Evolutionary conservation across 83 land plant genomes (phyloP).

Genomic region (Picea abies): DNA sequence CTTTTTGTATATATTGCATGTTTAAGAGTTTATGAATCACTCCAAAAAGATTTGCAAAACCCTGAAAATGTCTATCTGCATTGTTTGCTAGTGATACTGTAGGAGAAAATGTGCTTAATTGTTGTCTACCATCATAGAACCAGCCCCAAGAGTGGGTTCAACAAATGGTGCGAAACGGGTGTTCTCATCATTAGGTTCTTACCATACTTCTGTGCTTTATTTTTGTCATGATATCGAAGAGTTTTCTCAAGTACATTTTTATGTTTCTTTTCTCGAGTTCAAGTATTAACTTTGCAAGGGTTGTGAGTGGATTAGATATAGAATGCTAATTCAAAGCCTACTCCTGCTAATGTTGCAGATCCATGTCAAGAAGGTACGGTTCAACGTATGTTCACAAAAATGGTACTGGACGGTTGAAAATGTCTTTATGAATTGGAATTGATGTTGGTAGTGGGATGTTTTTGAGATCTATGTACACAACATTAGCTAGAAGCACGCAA

Average conservation of each 20-base stretch:
- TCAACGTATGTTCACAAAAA: too few relatives aligned
- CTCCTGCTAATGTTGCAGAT: too few relatives aligned
- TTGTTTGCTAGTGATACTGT: conserved; percentile 22
- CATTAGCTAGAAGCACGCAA: too few relatives aligned
- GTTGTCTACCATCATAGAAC: conserved; percentile 31
- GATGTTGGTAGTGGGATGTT: too few relatives aligned
- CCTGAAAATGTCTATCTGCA: neutral
- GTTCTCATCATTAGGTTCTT: conserved; percentile 22
- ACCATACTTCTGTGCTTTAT: too few relatives aligned
- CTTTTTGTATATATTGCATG: too few relatives aligned
- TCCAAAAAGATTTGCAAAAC: neutral
- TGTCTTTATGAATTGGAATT: too few relatives aligned
- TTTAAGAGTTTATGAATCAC: too few relatives aligned
- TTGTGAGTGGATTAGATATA: neutral
- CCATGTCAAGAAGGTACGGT: too few relatives aligned
- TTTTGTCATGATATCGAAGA: neutral
- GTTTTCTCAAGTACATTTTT: neutral
- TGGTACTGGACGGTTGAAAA: too few relatives aligned
- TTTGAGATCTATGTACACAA: too few relatives aligned
- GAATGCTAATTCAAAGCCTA: conserved; percentile 21
- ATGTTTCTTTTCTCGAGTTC: neutral
- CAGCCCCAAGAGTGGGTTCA: conserved; percentile 17
- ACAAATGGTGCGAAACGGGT: conserved; percentile 40
- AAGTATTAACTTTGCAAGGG: neutral
- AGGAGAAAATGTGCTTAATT: conserved; percentile 46